phyloP scores from a whole-genome alignment of 768 basidiomycete genomes.

The Hemileccinum impolitum region DNA sequence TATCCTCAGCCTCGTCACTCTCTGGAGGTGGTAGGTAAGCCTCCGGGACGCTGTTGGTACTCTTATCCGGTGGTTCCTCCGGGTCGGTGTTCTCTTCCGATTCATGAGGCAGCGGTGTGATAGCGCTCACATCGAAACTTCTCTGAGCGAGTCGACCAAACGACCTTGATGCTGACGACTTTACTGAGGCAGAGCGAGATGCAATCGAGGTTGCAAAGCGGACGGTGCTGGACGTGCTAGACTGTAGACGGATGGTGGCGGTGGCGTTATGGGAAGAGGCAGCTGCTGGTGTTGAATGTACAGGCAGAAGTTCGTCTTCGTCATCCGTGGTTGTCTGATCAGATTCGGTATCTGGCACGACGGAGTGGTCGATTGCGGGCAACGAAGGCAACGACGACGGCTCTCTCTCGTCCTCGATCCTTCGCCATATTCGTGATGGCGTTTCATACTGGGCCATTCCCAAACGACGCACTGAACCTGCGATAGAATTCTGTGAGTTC shows the following conservation, averaged over 20 bases:
- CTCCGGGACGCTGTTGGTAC: constrained; percentile 52
- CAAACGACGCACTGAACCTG: background rate
- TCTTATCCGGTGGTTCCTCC: constrained; percentile 38
- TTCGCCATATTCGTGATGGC: constrained; percentile 80
- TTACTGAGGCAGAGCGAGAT: constrained; percentile 37
- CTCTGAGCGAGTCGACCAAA: constrained; percentile 34
- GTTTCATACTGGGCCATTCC: constrained; percentile 66
- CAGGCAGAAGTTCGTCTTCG: constrained; percentile 45
- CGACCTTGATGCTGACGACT: constrained; percentile 34
- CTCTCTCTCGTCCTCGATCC: constrained; percentile 75
- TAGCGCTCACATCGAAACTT: constrained; percentile 60
- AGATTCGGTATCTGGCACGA: constrained; percentile 34
- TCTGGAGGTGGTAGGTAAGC: constrained; percentile 50
- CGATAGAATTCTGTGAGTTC: background rate
- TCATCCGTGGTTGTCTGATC: constrained; percentile 40
- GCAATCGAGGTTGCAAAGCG: constrained; percentile 54
- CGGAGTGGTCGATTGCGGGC: constrained; percentile 66
- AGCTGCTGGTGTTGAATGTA: constrained; percentile 65
- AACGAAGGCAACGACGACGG: constrained; percentile 82
- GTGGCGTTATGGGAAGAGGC: constrained; percentile 48
- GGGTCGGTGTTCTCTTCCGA: constrained; percentile 35
- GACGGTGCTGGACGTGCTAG: constrained; percentile 47
- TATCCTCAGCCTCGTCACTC: constrained; percentile 39
- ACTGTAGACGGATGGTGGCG: constrained; percentile 47
- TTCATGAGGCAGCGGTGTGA: constrained; percentile 49